Evolutionary conservation across 2,329 filamentous ascomycete species (phyloP).

Genomic region (Alternaria brassicae): DNA sequence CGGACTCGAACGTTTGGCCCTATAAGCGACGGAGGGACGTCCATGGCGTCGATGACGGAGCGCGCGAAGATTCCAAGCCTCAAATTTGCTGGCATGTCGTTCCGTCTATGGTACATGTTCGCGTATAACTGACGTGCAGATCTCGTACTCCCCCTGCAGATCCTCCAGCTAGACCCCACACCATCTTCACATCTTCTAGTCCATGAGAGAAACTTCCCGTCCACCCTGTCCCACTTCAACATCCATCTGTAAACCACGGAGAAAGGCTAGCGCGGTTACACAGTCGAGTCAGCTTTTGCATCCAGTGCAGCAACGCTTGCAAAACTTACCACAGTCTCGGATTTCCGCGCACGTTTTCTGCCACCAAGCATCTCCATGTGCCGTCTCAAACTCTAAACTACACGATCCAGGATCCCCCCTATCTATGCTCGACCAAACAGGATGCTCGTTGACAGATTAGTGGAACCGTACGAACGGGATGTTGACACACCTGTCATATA

Average conservation of each 20-base stretch:
- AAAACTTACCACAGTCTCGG: conserved; percentile 5
- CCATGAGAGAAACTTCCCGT: background rate
- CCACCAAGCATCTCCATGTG: conserved; percentile 7
- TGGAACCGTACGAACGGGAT: background rate
- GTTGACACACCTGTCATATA: background rate
- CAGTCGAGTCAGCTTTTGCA: background rate
- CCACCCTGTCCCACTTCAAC: background rate
- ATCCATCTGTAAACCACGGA: background rate
- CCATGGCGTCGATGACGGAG: background rate
- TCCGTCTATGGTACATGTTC: background rate
- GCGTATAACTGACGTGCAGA: background rate
- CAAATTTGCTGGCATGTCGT: background rate
- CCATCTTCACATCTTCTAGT: background rate
- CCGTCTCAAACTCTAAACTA: conserved; percentile 3
- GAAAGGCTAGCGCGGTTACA: background rate
- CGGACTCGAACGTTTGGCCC: background rate
- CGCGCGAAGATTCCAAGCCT: background rate
- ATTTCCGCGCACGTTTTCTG: conserved; percentile 3
- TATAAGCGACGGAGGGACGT: background rate
- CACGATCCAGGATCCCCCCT: background rate
- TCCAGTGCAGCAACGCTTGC: background rate
- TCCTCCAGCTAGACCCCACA: background rate
- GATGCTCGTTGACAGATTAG: background rate
- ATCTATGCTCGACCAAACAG: background rate
- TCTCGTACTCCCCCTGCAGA: background rate